Percentiles rank a stretch among this genome's conserved stretches.
Evolutionary conservation across 768 basidiomycete species (phyloP).

Genomic region (Mycena metata): DNA sequence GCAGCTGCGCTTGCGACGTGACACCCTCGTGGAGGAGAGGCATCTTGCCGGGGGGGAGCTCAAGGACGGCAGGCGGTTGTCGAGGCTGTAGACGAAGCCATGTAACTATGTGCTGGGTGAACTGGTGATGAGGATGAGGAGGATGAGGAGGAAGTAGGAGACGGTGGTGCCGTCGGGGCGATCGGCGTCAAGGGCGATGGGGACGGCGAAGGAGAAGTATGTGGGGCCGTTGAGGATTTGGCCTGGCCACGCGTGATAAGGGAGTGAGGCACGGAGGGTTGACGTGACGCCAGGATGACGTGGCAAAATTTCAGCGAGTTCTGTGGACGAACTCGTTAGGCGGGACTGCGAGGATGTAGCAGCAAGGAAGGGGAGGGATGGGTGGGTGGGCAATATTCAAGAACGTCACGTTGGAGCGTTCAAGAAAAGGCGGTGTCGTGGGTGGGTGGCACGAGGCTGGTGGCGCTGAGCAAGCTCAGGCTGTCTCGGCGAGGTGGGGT

Average conservation of each 20-base stretch:
- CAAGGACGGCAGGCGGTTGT: background rate
- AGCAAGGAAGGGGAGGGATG: too few relatives aligned
- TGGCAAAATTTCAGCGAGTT: background rate
- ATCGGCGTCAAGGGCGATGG: background rate
- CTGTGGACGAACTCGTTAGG: conserved; percentile 1
- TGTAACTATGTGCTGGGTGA: background rate
- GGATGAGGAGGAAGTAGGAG: background rate
- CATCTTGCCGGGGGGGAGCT: background rate
- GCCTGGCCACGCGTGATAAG: conserved; percentile 1
- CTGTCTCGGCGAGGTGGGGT: background rate
- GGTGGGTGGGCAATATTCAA: too few relatives aligned
- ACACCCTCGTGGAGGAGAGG: background rate
- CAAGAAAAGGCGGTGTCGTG: background rate
- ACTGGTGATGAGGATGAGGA: background rate
- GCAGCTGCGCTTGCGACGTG: background rate
- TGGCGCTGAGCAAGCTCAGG: conserved; percentile 15
- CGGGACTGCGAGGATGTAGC: too few relatives aligned
- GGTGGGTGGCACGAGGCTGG: conserved; percentile 1
- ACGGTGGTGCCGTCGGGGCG: background rate
- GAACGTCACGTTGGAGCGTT: background rate
- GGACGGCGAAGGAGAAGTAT: background rate
- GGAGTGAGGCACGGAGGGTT: conserved; percentile 11
- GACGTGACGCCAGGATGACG: conserved; percentile 4
- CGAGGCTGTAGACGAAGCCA: background rate
- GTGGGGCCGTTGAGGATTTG: background rate